Conservation (phyloP, 2,329 filamentous ascomycete genomes). For the Didymella exigua region DNA sequence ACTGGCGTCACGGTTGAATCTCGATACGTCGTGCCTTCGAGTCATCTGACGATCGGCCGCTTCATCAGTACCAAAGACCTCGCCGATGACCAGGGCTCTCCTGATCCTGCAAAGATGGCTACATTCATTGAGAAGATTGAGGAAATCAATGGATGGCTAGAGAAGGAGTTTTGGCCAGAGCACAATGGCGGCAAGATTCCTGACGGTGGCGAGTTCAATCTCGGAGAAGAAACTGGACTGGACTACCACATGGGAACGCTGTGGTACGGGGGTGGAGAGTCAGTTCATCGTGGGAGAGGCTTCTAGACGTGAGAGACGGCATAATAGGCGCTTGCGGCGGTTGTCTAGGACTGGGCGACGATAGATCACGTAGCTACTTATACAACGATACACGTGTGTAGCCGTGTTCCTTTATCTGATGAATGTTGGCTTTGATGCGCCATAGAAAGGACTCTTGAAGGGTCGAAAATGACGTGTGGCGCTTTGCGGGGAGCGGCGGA, state of each 20-base stretch:
- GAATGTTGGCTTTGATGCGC: too few relatives aligned
- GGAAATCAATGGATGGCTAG: constrained; percentile 76
- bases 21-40: constrained; percentile 85
- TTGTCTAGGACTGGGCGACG: neutral
- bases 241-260: constrained; percentile 75
- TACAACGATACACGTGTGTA: too few relatives aligned
- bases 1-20: constrained; percentile 74
- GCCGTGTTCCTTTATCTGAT: too few relatives aligned
- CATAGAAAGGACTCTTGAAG: neutral
- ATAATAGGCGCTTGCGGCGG: neutral
- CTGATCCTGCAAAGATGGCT: constrained; percentile 61
- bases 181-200: constrained; percentile 48
- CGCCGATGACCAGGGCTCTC: constrained; percentile 48
- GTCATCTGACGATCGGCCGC: constrained; percentile 84
- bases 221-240: constrained; percentile 84
- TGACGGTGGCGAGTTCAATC: constrained; percentile 74
- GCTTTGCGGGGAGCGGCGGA: constrained; percentile 12
- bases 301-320: constrained; percentile 40
- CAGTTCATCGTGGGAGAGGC: constrained; percentile 61
- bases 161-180: constrained; percentile 71
- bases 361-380: neutral
- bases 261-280: constrained; percentile 78
- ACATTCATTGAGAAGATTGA: constrained; percentile 74
- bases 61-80: constrained; percentile 73
- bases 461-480: constrained; percentile 6